phyloP scores from a whole-genome alignment of 1,284 basidiomycete species.

The Moesziomyces sp. region DNA sequence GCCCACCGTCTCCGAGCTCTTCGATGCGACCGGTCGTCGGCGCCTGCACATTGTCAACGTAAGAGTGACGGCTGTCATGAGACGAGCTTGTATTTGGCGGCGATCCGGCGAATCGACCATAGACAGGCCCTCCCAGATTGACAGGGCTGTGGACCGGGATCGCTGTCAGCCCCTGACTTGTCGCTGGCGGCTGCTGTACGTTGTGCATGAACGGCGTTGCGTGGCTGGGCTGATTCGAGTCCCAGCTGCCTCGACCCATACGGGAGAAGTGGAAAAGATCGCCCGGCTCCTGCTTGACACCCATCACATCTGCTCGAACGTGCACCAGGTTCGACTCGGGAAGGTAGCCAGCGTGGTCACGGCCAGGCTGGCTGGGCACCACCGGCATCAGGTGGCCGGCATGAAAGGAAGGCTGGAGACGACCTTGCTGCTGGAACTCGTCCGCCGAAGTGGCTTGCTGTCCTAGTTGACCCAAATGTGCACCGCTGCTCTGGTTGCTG shows the following conservation, averaged over 20 bases:
- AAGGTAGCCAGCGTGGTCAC: slow-evolving; percentile 11
- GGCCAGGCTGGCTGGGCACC: slow-evolving; percentile 36
- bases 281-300: slow-evolving; percentile 26
- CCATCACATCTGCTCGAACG: slow-evolving; percentile 7
- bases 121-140: slow-evolving; percentile 15
- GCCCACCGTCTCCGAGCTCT: slow-evolving; percentile 19
- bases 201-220: slow-evolving; percentile 16
- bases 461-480: slow-evolving; percentile 6
- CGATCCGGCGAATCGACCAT: slow-evolving; percentile 24
- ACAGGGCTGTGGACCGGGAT: slow-evolving; percentile 32
- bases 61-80: slow-evolving; percentile 40
- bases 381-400: slow-evolving; percentile 14
- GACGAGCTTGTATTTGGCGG: slow-evolving; percentile 44
- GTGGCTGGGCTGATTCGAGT: slow-evolving; percentile 39
- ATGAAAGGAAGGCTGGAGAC: slow-evolving; percentile 19
- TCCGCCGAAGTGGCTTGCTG: slow-evolving; percentile 12
- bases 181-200: slow-evolving; percentile 35
- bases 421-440: slow-evolving; percentile 4
- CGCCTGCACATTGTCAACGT: slow-evolving; percentile 4
- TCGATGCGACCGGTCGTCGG: slow-evolving; percentile 17
- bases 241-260: slow-evolving; percentile 38
- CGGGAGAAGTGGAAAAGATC: slow-evolving; percentile 44
- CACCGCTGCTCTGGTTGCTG: slow-evolving; percentile 3
- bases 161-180: slow-evolving; percentile 38
- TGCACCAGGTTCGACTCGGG: slow-evolving; percentile 8